These are phyloP conservation scores for Paratinospora sagittata DNA, from an alignment of 164 flowering plant species.

Conservation along the genomic window DNA sequence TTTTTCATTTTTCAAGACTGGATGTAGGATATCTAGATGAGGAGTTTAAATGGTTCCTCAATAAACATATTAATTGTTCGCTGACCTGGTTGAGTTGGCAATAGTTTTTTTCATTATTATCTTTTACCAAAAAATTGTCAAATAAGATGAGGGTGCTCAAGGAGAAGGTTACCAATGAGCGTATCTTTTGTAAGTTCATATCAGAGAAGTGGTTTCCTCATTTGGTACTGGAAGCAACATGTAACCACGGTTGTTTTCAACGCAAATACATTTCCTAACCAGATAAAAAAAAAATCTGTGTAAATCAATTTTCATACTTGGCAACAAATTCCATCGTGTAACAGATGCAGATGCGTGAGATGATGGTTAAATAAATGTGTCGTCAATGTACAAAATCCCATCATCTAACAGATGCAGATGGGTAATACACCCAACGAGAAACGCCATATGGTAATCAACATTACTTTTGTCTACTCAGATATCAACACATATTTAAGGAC, in stretches of 20 bases:
- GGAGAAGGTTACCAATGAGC: constrained; percentile 1
- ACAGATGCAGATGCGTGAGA: too few relatives aligned
- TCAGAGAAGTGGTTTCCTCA: neutral
- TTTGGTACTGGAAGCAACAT: neutral
- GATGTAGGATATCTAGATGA: constrained; percentile 6
- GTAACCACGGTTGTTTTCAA: neutral
- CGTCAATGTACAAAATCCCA: too few relatives aligned
- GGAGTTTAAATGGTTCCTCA: constrained; percentile 5
- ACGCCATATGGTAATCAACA: too few relatives aligned
- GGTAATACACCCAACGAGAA: too few relatives aligned
- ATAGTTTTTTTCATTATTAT: neutral
- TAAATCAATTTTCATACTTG: too few relatives aligned
- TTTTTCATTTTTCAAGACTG: neutral
- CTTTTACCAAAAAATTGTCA: neutral
- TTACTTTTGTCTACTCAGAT: too few relatives aligned
- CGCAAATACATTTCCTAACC: neutral
- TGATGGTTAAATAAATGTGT: too few relatives aligned
- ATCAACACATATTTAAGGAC: too few relatives aligned
- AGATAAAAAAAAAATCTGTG: too few relatives aligned
- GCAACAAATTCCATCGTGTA: too few relatives aligned
- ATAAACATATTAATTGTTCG: constrained; percentile 2
- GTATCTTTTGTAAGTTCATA: neutral
- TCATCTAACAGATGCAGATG: too few relatives aligned
- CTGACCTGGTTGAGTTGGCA: constrained; percentile 6
- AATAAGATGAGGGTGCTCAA: constrained; percentile 11